Conservation (phyloP, 768 basidiomycete species). For the Mycena polygramma region DNA sequence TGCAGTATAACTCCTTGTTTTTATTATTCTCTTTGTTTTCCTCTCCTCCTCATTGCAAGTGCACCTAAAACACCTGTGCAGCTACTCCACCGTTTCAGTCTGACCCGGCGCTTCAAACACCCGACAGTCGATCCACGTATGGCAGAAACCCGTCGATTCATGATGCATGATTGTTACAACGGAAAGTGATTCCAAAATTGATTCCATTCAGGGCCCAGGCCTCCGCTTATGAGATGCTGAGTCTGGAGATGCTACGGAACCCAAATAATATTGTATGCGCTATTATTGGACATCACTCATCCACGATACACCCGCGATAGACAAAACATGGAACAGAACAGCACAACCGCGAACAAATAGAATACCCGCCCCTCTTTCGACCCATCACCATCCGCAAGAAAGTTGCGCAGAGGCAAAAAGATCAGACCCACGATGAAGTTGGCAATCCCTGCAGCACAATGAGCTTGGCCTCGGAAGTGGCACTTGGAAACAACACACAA, state of each 20-base stretch:
- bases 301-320: slow-evolving; percentile 56
- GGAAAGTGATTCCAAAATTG: neutral
- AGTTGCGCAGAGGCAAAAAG: slow-evolving; percentile 88
- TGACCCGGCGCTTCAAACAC: no score
- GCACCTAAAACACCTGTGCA: no score
- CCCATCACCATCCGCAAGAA: slow-evolving; percentile 71
- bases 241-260: neutral
- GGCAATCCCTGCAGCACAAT: slow-evolving; percentile 70
- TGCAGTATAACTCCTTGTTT: no score
- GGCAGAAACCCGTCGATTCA: neutral
- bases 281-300: slow-evolving; percentile 28
- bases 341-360: slow-evolving; percentile 79
- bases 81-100: no score
- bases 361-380: slow-evolving; percentile 89
- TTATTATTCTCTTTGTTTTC: no score
- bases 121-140: neutral
- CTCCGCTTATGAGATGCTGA: neutral
- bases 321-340: slow-evolving; percentile 56
- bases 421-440: slow-evolving; percentile 89
- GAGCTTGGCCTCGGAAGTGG: neutral
- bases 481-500: slow-evolving; percentile 57
- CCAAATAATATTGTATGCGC: neutral
- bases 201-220: neutral
- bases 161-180: slow-evolving; percentile 1
- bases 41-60: no score